Conservation (phyloP, 768 basidiomycete species). For the Coprinopsis cinerea region DNA sequence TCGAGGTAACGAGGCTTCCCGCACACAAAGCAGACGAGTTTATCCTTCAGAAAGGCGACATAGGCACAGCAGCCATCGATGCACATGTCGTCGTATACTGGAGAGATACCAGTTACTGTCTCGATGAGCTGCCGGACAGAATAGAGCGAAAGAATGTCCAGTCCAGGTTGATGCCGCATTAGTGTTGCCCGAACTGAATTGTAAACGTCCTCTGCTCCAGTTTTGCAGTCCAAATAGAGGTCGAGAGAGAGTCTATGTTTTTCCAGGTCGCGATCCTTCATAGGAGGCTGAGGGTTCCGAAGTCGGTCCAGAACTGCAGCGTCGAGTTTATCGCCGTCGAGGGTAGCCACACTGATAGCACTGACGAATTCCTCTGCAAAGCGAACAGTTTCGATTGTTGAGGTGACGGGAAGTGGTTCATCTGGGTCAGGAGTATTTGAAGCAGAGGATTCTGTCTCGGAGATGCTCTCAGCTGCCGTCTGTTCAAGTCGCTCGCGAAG, state of each 20-base stretch:
- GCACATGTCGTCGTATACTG: conserved; percentile 38
- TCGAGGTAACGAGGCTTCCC: conserved; percentile 9
- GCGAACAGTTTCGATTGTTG: neutral
- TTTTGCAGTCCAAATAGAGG: neutral
- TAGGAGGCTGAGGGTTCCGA: neutral
- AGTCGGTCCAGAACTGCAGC: neutral
- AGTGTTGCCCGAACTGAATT: neutral
- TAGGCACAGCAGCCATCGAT: conserved; percentile 27
- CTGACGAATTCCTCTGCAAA: neutral
- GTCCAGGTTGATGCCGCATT: neutral
- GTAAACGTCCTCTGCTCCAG: neutral
- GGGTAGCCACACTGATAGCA: neutral
- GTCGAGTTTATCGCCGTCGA: neutral
- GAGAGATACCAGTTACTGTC: conserved; percentile 27
- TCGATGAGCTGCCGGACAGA: conserved; percentile 20
- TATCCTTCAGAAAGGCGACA: conserved; percentile 19
- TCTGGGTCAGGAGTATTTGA: too few relatives aligned
- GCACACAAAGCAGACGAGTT: conserved; percentile 22
- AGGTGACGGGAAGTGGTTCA: too few relatives aligned
- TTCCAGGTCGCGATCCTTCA: neutral
- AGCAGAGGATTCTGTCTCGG: too few relatives aligned
- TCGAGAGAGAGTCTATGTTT: neutral
- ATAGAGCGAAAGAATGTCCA: conserved; percentile 22
- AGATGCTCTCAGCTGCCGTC: too few relatives aligned
- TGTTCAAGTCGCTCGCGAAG: too few relatives aligned